These are phyloP conservation scores for Fomitopsis pinicola DNA, from an alignment of 1,284 basidiomycete genomes.

Conservation along the genomic window DNA sequence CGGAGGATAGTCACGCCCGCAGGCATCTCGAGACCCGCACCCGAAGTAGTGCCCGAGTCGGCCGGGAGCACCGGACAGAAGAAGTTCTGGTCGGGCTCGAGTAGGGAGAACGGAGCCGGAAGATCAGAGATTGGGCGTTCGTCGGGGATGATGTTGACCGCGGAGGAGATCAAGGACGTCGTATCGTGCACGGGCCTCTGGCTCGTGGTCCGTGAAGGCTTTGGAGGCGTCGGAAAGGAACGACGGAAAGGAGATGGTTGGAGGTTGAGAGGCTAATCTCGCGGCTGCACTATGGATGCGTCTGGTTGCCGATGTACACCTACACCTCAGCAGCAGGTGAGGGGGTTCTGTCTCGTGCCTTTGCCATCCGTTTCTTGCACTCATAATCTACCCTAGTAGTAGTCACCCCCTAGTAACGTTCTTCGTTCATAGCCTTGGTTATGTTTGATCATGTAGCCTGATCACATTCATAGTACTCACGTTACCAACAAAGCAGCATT, in stretches of 20 bases:
- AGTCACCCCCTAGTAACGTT: neutral
- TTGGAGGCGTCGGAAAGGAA: constrained; percentile 84
- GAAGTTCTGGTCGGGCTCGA: constrained; percentile 7
- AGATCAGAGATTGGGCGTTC: constrained; percentile 11
- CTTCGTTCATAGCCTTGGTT: neutral
- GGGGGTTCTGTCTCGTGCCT: neutral
- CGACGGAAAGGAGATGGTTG: constrained; percentile 75
- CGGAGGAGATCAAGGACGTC: constrained; percentile 94
- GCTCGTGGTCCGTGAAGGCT: constrained; percentile 88
- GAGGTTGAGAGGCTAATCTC: constrained; percentile 49
- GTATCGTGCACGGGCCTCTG: constrained; percentile 87
- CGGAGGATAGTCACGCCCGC: constrained; percentile 44
- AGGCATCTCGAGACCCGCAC: constrained; percentile 37
- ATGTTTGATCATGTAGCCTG: neutral
- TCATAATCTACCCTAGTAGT: neutral
- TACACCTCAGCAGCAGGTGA: neutral
- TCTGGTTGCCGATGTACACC: neutral
- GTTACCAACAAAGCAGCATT: neutral
- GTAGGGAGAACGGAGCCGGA: constrained; percentile 16
- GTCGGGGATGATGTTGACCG: constrained; percentile 61
- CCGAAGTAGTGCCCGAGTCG: constrained; percentile 5
- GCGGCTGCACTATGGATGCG: neutral
- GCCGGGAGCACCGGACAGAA: constrained; percentile 4
- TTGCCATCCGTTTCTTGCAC: neutral
- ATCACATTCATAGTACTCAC: neutral